Evolutionary conservation across 805 yeast species (phyloP).

Genomic region (Nakazawaea anatomiae): DNA sequence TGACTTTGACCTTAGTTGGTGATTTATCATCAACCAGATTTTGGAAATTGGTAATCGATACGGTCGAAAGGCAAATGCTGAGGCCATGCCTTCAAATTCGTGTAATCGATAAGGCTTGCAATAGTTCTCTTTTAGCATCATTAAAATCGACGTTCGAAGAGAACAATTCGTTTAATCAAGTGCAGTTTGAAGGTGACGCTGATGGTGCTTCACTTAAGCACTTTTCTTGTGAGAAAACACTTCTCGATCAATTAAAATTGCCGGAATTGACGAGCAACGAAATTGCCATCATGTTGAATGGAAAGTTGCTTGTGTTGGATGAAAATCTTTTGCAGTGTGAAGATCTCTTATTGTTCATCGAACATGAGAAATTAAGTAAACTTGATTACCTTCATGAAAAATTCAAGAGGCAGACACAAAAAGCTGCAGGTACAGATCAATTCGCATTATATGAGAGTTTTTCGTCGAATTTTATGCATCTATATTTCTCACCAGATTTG

Average conservation of each 20-base stretch:
- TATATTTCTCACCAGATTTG: neutral
- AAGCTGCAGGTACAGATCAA: conserved; percentile 27
- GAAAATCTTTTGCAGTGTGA: neutral
- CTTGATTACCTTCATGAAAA: conserved; percentile 18
- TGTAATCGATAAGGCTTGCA: conserved; percentile 12
- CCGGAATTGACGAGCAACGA: neutral
- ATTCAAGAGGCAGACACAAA: conserved; percentile 14
- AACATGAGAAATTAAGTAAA: conserved; percentile 43
- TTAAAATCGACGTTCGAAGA: no score
- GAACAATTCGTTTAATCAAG: no score
- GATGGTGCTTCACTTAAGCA: no score
- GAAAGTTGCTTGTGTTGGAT: conserved; percentile 35
- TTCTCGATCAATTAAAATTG: neutral
- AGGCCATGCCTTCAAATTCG: conserved; percentile 14
- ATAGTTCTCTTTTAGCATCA: no score
- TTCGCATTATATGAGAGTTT: conserved; percentile 37
- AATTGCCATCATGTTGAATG: conserved; percentile 41
- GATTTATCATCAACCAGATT: conserved; percentile 36
- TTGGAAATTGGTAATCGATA: conserved; percentile 36
- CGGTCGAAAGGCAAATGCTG: conserved; percentile 9
- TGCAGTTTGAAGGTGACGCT: no score
- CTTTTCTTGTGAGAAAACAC: neutral
- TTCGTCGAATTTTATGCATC: conserved; percentile 34
- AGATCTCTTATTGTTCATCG: conserved; percentile 33
- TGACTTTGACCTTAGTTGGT: conserved; percentile 51